Base-by-base conservation (phyloP, 2,329 filamentous ascomycete genomes). In the Intubia oerlemansii region DNA sequence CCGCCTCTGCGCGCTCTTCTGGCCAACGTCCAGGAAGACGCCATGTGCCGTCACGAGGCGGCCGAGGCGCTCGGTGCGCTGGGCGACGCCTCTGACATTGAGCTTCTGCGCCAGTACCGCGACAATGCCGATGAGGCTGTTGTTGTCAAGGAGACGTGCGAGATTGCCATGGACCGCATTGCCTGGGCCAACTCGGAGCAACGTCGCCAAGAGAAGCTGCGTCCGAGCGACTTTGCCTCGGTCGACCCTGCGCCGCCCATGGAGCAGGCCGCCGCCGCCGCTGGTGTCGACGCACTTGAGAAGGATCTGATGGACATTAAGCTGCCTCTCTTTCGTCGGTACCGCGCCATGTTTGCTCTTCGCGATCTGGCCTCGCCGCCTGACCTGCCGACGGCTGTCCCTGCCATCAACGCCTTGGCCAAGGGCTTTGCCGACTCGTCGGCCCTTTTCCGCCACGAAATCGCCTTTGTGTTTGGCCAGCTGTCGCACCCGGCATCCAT, bases 381-480 rank as follows among this genome's bases (percentile, higher is more conserved):
- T 8, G 77, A 91, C 45, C 70, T 90, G 24, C 78, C 82, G 2
- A 92, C 84, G 2, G 84, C 85, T 6, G 66, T 81, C 11, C 75
- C 79, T n/a, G 85, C 88, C 12, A 66, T 98, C 30, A 64, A 75
- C 25, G 79, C 84, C 9, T 66, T 98, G 26, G 81, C 88, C 25
- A 74, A 72, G 45, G 88, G 88, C 11, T 72, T 98, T 41, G 59
- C 61, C 18, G 88, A 98, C 48, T 61, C 71, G 12, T 93, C 84
- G 27, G 84, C 84, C 5, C 68, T 98, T 7, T 95, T 98, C 63
- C 74, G 88, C 39, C 88, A 98, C 54, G 88, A 98, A 49, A 82
- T 98, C 39, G 88, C 88, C 10, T 98, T 98, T 48, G 88, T 98
- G 10, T 98, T 98, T 41, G 88, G 88, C 31, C 88, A 98, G 51